phyloP scores from a whole-genome alignment of 2,329 filamentous ascomycete species.

The Dothistroma septosporum region DNA sequence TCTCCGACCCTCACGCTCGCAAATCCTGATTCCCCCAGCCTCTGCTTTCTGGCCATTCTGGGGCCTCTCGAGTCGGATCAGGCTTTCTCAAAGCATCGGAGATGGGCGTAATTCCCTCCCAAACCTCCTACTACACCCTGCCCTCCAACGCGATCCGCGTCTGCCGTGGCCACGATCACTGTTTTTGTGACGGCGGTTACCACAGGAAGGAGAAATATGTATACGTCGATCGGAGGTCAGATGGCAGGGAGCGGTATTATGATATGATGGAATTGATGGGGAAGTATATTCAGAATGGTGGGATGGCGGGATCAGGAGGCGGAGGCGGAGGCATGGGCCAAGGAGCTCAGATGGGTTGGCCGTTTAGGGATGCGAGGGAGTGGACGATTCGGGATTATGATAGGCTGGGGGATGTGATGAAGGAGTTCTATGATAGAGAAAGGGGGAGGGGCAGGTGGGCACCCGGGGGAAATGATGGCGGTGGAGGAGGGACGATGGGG shows the following conservation, averaged over 20 bases:
- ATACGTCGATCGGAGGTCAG: slow-evolving; percentile 26
- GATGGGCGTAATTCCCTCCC: slow-evolving; percentile 28
- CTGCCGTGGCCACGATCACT: slow-evolving; percentile 19
- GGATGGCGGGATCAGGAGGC: neutral
- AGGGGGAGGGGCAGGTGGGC: slow-evolving; percentile 12
- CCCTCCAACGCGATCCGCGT: slow-evolving; percentile 26
- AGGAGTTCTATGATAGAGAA: slow-evolving; percentile 20
- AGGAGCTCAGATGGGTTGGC: slow-evolving; percentile 8
- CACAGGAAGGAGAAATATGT: slow-evolving; percentile 23
- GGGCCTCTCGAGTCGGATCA: neutral
- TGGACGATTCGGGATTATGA: slow-evolving; percentile 30
- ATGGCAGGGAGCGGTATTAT: slow-evolving; percentile 24
- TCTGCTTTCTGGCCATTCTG: too few species aligned
- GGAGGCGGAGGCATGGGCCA: neutral
- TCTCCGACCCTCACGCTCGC: too few species aligned
- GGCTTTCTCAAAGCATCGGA: too few species aligned
- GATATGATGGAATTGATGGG: slow-evolving; percentile 26
- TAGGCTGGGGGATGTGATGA: slow-evolving; percentile 24
- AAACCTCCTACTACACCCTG: slow-evolving; percentile 22
- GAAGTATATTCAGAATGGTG: slow-evolving; percentile 12
- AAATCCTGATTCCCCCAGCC: neutral
- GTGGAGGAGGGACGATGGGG: slow-evolving; percentile 7
- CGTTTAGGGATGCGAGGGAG: slow-evolving; percentile 18
- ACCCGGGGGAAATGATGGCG: slow-evolving; percentile 6
- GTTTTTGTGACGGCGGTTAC: slow-evolving; percentile 22